A percentile compares a stretch with the other conserved stretches of the same genome.
These are phyloP conservation scores for Coemansia sp. DNA, from an alignment of 192 early-diverging fungal species.

Conservation along the genomic window DNA sequence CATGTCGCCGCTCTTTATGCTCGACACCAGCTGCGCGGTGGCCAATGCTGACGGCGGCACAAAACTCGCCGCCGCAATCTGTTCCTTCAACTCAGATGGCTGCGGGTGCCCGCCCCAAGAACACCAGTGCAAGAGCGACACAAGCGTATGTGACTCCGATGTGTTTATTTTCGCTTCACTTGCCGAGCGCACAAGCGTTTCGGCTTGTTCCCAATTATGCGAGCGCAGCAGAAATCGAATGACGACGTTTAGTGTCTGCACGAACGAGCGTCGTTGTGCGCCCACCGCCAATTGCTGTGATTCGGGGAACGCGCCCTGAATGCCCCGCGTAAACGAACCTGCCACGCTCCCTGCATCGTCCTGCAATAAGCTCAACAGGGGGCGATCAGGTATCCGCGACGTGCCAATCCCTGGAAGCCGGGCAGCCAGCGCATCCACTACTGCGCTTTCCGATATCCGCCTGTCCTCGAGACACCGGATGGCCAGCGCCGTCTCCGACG, in stretches of 20 bases:
- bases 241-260: conserved; percentile 21
- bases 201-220: conserved; percentile 16
- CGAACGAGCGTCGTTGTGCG: conserved; percentile 13
- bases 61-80: conserved; percentile 6
- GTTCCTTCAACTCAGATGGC: neutral
- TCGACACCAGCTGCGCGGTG: conserved; percentile 12
- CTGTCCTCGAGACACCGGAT: conserved; percentile 27
- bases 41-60: conserved; percentile 12
- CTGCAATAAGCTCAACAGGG: conserved; percentile 19
- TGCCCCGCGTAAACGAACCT: conserved; percentile 1
- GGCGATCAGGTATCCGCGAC: conserved; percentile 5
- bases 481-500: conserved; percentile 35
- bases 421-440: conserved; percentile 32
- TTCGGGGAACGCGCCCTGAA: neutral
- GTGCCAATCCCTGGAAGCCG: conserved; percentile 28
- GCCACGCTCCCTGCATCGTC: conserved; percentile 1
- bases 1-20: conserved; percentile 9
- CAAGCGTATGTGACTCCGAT: conserved; percentile 10
- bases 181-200: conserved; percentile 14
- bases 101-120: neutral
- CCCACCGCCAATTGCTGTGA: neutral
- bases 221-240: conserved; percentile 21
- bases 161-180: conserved; percentile 14
- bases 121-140: conserved; percentile 14
- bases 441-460: conserved; percentile 25